Evolutionary conservation across 352 stramenopile species (phyloP), one percentile per base, ranked within the genome.

Genomic region (Thalassiosira hispida): DNA sequence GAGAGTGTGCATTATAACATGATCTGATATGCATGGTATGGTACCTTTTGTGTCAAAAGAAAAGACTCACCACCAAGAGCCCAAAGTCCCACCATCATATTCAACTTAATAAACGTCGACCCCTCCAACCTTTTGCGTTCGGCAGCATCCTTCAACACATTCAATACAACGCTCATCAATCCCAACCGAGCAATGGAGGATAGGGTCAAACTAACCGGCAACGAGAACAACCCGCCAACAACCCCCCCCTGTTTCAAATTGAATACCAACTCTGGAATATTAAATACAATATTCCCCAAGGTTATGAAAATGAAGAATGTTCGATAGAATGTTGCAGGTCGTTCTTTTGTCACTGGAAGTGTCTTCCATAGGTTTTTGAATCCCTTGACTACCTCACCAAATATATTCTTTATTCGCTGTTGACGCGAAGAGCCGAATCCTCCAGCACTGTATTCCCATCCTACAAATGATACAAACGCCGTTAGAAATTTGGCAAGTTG

Each of bases 41-140:
- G n/a, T n/a, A n/a, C n/a, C n/a, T n/a, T n/a, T n/a, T n/a, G n/a
- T n/a, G n/a, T n/a, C n/a, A n/a, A n/a, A 29, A 31, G 29, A 29
- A 55, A 55, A 29, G 22, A 57, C 42, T 73, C 25, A 63, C 64
- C 60, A n/a, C 71, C 71, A 8, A 69, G 23, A 3, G 68, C 68
- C 57, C 57, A 76, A 65, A 81, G 29, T 22, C 73, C 73, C 42
- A 81, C 64, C 7, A 73, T 33, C 33, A 75, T 62, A 31, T 81
- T 81, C 56, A 81, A 70, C 29, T 71, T 70, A n/a, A 81, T 56
- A 40, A 81, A 81, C 3, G 73, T 81, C 16, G 59, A 25, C 23
- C 53, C 55, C 5, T 75, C 56, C 16, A 75, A 52, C 52, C 57
- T 56, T 47, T 81, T 73, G 29, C 64, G 38, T 18, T 71, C 73